Evolutionary conservation across 75 land plant species (phyloP), one percentile per base, ranked within the genome.

Genomic region (Isoetes taiwanensis): DNA sequence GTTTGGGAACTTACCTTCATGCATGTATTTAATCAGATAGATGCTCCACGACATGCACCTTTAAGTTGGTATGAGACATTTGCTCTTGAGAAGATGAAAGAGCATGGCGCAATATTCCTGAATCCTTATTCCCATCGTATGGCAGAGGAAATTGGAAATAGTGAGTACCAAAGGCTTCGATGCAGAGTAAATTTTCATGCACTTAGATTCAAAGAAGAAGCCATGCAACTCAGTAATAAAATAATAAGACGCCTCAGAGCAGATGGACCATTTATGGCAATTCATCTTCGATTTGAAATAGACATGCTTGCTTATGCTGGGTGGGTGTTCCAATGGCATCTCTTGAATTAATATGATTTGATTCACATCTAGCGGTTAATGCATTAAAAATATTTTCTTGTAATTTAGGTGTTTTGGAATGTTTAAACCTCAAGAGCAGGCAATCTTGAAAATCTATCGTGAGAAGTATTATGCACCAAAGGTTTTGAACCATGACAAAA

Each of bases 301-400:
- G 50, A 46, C 50, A 46, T 46, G 50, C 50, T 46, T 46, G 50
- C 50, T 19, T 46, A 19, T n/a, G 50, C 50, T 8, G 50, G 50
- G 50, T 46, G 25, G 5, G 50, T 46, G 21, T 23, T 46, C 23
- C n/a, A n/a, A n/a, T n/a, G n/a, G 12, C 50, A 3, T 37, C 38
- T 37, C 14, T 37, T 14, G 38, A 14, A 14, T 37, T 37, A 37
- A 9, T 9, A 37, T 37, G 12, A 37, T 14, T 9, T 14, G 14
- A 37, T 14, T 9, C 39, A 37, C 39, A 37, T 37, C 39, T 37
- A 37, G 39, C 14, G 14, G 12, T 9, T 37, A 37, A 14, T 14
- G 39, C 9, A 37, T 37, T 37, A 37, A 9, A 14, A 37, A 37
- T 37, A 14, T 14, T 37, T 9, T 37, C 12, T 37, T 37, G 12